Evolutionary conservation across 2,329 filamentous ascomycete species (phyloP).

Genomic region (Xylaria sp.): DNA sequence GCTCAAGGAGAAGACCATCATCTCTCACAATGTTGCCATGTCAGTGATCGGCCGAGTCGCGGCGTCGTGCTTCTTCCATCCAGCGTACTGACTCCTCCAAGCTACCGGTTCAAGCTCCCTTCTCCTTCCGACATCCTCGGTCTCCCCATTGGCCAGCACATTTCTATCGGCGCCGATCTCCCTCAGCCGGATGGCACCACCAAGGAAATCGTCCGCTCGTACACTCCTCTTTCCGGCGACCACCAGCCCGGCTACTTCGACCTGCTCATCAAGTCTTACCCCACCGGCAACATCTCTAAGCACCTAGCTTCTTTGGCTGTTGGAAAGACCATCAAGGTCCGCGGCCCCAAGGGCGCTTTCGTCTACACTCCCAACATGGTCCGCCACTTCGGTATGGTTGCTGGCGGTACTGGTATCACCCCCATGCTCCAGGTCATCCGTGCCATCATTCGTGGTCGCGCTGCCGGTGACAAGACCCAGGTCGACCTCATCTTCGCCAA

Average conservation of each 20-base stretch:
- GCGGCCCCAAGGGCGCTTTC: slow-evolving; percentile 95
- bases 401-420: slow-evolving; percentile 94
- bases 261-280: slow-evolving; percentile 96
- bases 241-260: slow-evolving; percentile 89
- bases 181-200: slow-evolving; percentile 60
- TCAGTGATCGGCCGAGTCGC: slow-evolving; percentile 38
- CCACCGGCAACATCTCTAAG: slow-evolving; percentile 94
- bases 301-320: slow-evolving; percentile 78
- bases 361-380: slow-evolving; percentile 97
- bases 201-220: slow-evolving; percentile 85
- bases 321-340: slow-evolving; percentile 83
- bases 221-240: slow-evolving; percentile 88
- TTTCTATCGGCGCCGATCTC: slow-evolving; percentile 82
- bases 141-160: slow-evolving; percentile 97
- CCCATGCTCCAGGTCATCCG: slow-evolving; percentile 97
- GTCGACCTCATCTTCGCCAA: slow-evolving; percentile 97
- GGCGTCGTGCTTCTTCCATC: neutral
- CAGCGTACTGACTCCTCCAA: slow-evolving; percentile 32
- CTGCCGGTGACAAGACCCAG: slow-evolving; percentile 76
- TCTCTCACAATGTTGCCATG: slow-evolving; percentile 98
- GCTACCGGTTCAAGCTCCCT: slow-evolving; percentile 90
- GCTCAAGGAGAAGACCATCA: slow-evolving; percentile 87
- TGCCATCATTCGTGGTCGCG: slow-evolving; percentile 77
- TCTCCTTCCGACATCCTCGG: slow-evolving; percentile 75
- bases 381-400: slow-evolving; percentile 94